Percentiles rank a stretch among this genome's conserved stretches.
phyloP scores from a whole-genome alignment of 805 yeast genomes.

The Teunomyces pallodes region DNA sequence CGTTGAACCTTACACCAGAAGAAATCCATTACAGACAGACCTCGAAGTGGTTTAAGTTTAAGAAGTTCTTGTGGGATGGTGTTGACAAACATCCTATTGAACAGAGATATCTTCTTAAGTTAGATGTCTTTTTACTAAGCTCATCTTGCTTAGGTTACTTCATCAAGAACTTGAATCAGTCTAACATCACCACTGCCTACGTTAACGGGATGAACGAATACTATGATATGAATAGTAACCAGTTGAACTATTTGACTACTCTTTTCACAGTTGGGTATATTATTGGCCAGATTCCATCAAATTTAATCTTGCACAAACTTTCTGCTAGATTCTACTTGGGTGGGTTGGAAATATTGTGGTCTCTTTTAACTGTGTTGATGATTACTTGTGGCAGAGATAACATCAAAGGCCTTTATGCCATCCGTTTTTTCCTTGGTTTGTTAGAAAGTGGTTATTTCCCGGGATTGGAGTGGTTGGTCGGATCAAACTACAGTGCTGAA shows the following conservation, averaged over 20 bases:
- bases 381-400: constrained; percentile 21
- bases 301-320: constrained; percentile 38
- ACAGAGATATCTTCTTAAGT: constrained; percentile 29
- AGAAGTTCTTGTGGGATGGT: constrained; percentile 36
- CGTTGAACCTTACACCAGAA: constrained; percentile 16
- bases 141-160: constrained; percentile 51
- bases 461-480: constrained; percentile 36
- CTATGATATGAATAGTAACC: constrained; percentile 38
- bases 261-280: constrained; percentile 52
- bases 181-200: constrained; percentile 44
- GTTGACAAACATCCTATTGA: constrained; percentile 37
- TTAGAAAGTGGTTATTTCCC: constrained; percentile 54
- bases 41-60: constrained; percentile 20
- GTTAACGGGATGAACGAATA: constrained; percentile 48
- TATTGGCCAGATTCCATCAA: constrained; percentile 51
- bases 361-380: constrained; percentile 37
- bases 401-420: constrained; percentile 25
- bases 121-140: constrained; percentile 31
- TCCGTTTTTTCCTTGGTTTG: constrained; percentile 43
- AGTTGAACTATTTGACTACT: constrained; percentile 44
- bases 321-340: constrained; percentile 46
- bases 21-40: constrained; percentile 18
- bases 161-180: constrained; percentile 43
- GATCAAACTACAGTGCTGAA: constrained; percentile 31
- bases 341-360: constrained; percentile 45